Conservation (phyloP, 2,329 filamentous ascomycete species). For the Xylariaceae sp. region DNA sequence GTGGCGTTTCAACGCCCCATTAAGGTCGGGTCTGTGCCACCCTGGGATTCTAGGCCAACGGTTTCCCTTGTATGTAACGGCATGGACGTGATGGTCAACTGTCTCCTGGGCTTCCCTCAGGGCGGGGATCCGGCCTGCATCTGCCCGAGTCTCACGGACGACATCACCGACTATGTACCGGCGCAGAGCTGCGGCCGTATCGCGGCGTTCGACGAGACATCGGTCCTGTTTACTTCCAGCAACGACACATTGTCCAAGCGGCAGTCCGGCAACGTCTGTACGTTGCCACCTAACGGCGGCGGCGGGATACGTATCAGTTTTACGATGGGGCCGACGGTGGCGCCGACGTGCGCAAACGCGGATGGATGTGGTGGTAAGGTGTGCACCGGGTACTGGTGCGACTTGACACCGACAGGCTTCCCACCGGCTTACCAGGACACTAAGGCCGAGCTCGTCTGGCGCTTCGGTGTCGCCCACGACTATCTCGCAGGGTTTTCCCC, state of each 20-base stretch:
- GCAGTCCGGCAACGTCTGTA: conserved; percentile 7
- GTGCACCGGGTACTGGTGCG: conserved; percentile 35
- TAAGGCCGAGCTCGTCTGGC: too few species aligned
- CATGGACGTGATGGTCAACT: conserved; percentile 7
- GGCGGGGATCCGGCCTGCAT: conserved; percentile 3
- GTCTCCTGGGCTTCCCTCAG: conserved; percentile 3
- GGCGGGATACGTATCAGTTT: conserved; percentile 13
- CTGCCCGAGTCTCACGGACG: conserved; percentile 2
- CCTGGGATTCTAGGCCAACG: not conserved
- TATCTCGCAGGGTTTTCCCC: too few species aligned
- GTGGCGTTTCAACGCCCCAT: conserved; percentile 8
- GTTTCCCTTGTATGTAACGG: conserved; percentile 14
- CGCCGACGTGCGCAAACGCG: conserved; percentile 25
- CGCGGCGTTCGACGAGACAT: not conserved
- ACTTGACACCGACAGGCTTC: conserved; percentile 22
- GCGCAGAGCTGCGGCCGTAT: not conserved
- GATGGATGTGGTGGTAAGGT: conserved; percentile 31
- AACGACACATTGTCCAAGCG: conserved; percentile 3
- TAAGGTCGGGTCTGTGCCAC: too few species aligned
- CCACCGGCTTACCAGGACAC: too few species aligned
- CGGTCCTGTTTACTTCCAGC: not conserved
- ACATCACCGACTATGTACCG: conserved; percentile 2
- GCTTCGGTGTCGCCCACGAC: too few species aligned
- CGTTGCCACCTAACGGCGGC: not conserved
- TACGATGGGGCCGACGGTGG: conserved; percentile 13